A percentile compares a stretch with the other conserved stretches of the same genome.
These are phyloP conservation scores for Apiotrichum porosum DNA, from an alignment of 1,284 basidiomycete species.

Conservation along the genomic window DNA sequence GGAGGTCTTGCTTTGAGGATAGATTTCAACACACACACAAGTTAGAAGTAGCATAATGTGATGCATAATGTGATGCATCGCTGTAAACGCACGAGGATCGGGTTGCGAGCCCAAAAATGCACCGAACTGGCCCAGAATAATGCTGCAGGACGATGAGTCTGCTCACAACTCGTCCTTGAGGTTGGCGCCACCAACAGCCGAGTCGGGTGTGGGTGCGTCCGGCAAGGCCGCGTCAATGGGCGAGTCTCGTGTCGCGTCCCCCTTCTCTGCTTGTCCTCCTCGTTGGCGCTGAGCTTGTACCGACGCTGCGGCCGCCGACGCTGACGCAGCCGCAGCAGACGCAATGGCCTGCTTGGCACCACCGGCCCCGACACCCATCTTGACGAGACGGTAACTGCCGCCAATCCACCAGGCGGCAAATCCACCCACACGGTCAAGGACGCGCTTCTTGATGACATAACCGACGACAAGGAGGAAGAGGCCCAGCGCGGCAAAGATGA, in stretches of 20 bases:
- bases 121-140: too few relatives aligned
- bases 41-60: too few relatives aligned
- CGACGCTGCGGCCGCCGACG: background rate
- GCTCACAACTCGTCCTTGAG: background rate
- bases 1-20: too few relatives aligned
- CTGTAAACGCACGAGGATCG: background rate
- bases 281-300: background rate
- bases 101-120: too few relatives aligned
- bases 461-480: conserved; percentile 80
- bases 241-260: background rate
- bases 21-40: too few relatives aligned
- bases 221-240: background rate
- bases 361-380: conserved; percentile 26
- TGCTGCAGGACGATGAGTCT: too few relatives aligned
- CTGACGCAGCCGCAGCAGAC: background rate
- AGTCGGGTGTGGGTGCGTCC: background rate
- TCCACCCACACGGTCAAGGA: conserved; percentile 58
- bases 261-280: too few relatives aligned
- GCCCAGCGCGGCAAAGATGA: conserved; percentile 68
- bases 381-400: conserved; percentile 35
- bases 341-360: background rate
- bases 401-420: conserved; percentile 46
- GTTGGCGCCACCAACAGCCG: background rate
- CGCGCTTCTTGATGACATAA: conserved; percentile 78
- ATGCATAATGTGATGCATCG: too few relatives aligned